Conservation (phyloP, 163 green algal species). For the Chlamydomonas reinhardtii region DNA sequence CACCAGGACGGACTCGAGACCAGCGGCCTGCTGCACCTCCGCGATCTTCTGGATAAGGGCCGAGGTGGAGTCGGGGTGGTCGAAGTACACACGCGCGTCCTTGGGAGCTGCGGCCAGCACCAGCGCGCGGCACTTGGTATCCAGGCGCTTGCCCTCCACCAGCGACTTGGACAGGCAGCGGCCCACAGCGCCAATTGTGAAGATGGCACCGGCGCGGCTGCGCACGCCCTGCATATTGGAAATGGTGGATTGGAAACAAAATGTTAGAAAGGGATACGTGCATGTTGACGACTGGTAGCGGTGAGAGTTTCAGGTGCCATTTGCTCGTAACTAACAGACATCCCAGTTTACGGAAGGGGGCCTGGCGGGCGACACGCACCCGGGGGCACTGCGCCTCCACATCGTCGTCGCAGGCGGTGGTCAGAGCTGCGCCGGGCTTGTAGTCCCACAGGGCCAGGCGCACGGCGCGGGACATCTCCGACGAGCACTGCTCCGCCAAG, state of each 20-base stretch:
- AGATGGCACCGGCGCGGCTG: conserved; percentile 62
- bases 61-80: conserved; percentile 59
- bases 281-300: too few relatives aligned
- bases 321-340: too few relatives aligned
- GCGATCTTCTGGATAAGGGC: conserved; percentile 66
- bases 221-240: conserved; percentile 48
- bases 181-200: conserved; percentile 83
- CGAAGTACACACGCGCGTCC: conserved; percentile 69
- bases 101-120: conserved; percentile 79
- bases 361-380: conserved; percentile 15
- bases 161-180: conserved; percentile 81
- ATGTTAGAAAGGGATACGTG: too few relatives aligned
- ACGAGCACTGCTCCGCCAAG: conserved; percentile 62
- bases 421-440: conserved; percentile 71
- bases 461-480: conserved; percentile 81
- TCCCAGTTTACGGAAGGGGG: too few relatives aligned
- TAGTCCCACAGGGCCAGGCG: conserved; percentile 89
- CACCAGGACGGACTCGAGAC: conserved; percentile 63
- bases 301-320: too few relatives aligned
- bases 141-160: conserved; percentile 72
- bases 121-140: conserved; percentile 71
- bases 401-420: conserved; percentile 77
- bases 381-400: conserved; percentile 53
- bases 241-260: not conserved
- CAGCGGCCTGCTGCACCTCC: conserved; percentile 69